Evolutionary conservation across 2,329 filamentous ascomycete species (phyloP), one percentile per base, ranked within the genome.

Genomic region (Chaetomium sp.): DNA sequence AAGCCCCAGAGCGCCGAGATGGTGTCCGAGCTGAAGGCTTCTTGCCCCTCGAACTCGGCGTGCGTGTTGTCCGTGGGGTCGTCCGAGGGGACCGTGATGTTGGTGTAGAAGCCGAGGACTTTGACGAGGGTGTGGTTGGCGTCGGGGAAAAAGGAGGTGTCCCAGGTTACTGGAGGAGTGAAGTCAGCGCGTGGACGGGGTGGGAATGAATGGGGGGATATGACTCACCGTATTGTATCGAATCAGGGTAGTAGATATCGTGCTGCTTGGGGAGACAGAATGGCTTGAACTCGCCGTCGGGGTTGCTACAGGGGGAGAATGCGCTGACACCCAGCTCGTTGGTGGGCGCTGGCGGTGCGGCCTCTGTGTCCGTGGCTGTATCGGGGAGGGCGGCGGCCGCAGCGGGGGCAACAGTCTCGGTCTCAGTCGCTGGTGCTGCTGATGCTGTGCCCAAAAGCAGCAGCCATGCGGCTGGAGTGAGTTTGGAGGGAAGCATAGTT

Each of bases 241-340:
- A 75, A 33, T 77, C 81, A 1, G 77, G 76, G 64, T 78, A 78
- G 27, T 86, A 73, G 9, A 77, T 77, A 60, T 78, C 78, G 63
- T 79, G 79, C 19, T 74, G 70, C 9, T 74, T 72, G 0, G 85
- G 85, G 16, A 76, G 73, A 72, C 85, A 87, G 69, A 85, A 85
- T 0, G 85, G 85, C 63, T 79, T 81, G 64, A 77, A 72, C 2
- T 74, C 71, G 35, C 80, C 82, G 56, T 84, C 77, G 51, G 71
- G 72, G 71, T 85, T 85, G 72, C 75, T 72, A 74, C 84, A 86
- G 27, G 79, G 73, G 16, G 79, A 72, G 69, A 85, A 86, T n/a
- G 79, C 78, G 55, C 83, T 83, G 58, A 77, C 74, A 58, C 78
- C 79, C 57, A 77, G 74, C 29, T 76, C 77, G 61, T 77, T 74